Evolutionary conservation across 2,329 filamentous ascomycete species (phyloP).

Genomic region (Fusarium sublunatum): DNA sequence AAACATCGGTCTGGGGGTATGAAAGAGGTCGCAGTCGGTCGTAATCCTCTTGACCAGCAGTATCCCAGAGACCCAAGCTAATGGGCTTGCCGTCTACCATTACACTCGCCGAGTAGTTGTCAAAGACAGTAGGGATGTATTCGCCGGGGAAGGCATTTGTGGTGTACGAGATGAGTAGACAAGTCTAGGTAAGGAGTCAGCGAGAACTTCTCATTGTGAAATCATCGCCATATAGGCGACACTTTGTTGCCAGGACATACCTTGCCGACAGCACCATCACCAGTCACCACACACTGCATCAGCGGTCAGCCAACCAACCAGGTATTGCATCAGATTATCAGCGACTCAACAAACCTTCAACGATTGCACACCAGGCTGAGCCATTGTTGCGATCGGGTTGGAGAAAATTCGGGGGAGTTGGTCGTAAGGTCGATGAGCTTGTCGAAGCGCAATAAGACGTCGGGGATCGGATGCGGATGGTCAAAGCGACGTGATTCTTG

Average conservation of each 20-base stretch:
- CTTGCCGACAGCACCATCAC: constrained; percentile 99
- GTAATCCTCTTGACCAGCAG: constrained; percentile 98
- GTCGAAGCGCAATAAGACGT: constrained; percentile 24
- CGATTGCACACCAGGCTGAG: constrained; percentile 86
- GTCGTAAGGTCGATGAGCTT: constrained; percentile 6
- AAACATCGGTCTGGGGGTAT: constrained; percentile 98
- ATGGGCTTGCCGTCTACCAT: constrained; percentile 99
- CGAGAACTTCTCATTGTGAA: constrained; percentile 11
- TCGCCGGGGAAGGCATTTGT: constrained; percentile 99
- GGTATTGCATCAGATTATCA: constrained; percentile 33
- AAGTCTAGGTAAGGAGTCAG: constrained; percentile 74
- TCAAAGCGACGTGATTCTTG: constrained; percentile 27
- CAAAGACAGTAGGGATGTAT: constrained; percentile 99
- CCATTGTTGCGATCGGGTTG: constrained; percentile 63
- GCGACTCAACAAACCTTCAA: constrained; percentile 75
- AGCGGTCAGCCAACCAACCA: constrained; percentile 47
- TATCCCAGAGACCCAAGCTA: constrained; percentile 97
- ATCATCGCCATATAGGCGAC: constrained; percentile 7
- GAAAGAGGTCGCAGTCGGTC: constrained; percentile 93
- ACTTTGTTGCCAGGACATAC: constrained; percentile 58
- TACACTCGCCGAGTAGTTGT: constrained; percentile 98
- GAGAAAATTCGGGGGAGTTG: constrained; percentile 12
- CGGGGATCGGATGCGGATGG: constrained; percentile 27
- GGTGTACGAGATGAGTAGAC: constrained; percentile 98
- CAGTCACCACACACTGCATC: constrained; percentile 92